Conservation (phyloP, 106 monocot species). For the Acanthochlamys bracteata region DNA sequence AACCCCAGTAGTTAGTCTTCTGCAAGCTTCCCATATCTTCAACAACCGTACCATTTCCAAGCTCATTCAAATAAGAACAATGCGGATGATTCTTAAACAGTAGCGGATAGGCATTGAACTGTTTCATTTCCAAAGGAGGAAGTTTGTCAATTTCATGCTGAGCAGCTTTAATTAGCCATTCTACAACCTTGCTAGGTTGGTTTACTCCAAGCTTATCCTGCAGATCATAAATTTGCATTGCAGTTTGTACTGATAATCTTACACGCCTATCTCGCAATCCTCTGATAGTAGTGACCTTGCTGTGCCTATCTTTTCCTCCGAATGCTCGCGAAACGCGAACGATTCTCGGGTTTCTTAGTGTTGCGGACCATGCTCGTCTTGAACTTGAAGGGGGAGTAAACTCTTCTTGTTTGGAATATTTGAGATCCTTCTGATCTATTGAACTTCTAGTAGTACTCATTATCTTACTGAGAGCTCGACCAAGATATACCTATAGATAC, state of each 20-base stretch:
- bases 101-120: neutral
- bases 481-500: too few species aligned
- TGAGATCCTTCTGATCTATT: too few species aligned
- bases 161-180: conserved; percentile 47
- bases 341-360: conserved; percentile 1
- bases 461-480: too few species aligned
- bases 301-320: conserved; percentile 12
- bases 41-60: neutral
- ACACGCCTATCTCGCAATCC: conserved; percentile 11
- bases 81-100: neutral
- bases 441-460: too few species aligned
- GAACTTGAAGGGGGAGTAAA: too few species aligned
- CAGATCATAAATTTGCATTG: conserved; percentile 86
- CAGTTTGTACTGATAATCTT: conserved; percentile 48
- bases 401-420: too few species aligned
- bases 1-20: neutral
- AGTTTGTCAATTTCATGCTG: conserved; percentile 62
- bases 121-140: conserved; percentile 36
- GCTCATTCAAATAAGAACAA: neutral
- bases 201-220: conserved; percentile 69
- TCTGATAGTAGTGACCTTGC: conserved; percentile 10
- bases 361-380: neutral
- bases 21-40: neutral
- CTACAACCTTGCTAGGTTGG: conserved; percentile 86
- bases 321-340: conserved; percentile 1